These are phyloP conservation scores for Castanospermum australe DNA, from an alignment of 306 rosid species.

Conservation along the genomic window DNA sequence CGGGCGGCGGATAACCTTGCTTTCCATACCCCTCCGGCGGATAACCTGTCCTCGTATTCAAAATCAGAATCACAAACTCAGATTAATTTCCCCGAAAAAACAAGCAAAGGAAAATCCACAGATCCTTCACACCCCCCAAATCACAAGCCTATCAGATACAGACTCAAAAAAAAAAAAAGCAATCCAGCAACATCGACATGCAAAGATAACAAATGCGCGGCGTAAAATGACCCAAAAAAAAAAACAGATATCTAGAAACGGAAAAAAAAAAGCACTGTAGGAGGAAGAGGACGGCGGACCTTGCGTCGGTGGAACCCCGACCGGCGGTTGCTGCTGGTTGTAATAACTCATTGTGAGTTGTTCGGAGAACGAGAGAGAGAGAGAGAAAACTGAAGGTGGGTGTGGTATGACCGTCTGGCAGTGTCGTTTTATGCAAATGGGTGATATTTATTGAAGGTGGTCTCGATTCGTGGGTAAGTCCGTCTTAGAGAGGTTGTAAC, in stretches of 20 bases:
- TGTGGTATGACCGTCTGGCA: neutral
- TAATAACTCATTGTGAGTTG: constrained; percentile 61
- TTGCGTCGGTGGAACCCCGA: constrained; percentile 92
- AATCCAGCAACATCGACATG: neutral
- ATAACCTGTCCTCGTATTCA: constrained; percentile 52
- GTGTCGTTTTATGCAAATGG: neutral
- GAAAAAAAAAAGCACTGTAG: neutral
- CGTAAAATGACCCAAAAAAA: neutral
- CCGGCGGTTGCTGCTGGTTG: constrained; percentile 88
- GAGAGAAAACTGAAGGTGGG: neutral
- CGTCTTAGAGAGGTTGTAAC: too few species aligned
- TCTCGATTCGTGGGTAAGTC: neutral
- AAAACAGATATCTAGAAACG: neutral
- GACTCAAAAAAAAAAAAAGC: neutral
- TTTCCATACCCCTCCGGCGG: constrained; percentile 77
- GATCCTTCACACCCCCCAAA: neutral
- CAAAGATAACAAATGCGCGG: neutral
- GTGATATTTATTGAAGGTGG: neutral
- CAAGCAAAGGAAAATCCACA: neutral
- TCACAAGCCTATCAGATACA: neutral
- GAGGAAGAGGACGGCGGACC: constrained; percentile 27
- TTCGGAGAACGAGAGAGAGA: neutral
- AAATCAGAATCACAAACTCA: neutral
- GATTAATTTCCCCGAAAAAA: neutral
- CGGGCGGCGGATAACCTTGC: constrained; percentile 78